phyloP scores from a whole-genome alignment of 176 grass and related monocot species.

The Poa annua region DNA sequence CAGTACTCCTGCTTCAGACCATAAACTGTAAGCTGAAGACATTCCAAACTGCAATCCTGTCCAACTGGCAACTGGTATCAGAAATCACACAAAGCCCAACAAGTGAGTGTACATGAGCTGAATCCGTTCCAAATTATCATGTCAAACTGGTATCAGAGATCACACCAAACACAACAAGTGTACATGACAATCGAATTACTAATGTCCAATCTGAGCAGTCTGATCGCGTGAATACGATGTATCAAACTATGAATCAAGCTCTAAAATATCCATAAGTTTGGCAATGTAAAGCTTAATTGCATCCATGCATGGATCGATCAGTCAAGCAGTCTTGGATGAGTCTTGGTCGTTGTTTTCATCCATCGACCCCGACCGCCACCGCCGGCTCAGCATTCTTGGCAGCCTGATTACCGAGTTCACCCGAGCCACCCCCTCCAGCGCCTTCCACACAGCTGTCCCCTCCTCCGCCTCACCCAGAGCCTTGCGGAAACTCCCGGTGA shows the following conservation, averaged over 20 bases:
- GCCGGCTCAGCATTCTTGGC: conserved; percentile 61
- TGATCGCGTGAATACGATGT: not conserved
- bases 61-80: not conserved
- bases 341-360: conserved; percentile 45
- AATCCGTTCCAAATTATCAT: conserved; percentile 9
- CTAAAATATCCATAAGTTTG: conserved; percentile 1
- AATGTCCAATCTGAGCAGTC: not conserved
- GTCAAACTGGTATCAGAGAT: not conserved
- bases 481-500: conserved; percentile 58
- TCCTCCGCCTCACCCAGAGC: conserved; percentile 33
- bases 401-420: conserved; percentile 70
- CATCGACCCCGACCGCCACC: conserved; percentile 49
- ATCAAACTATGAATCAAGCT: conserved; percentile 17
- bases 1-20: not conserved
- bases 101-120: not conserved
- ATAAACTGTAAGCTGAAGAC: not conserved
- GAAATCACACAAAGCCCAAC: not conserved
- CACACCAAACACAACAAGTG: not conserved
- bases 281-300: conserved; percentile 7
- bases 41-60: not conserved
- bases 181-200: conserved; percentile 12
- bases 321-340: conserved; percentile 45
- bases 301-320: not conserved
- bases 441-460: conserved; percentile 52
- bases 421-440: conserved; percentile 63